phyloP scores from a whole-genome alignment of 2,329 filamentous ascomycete genomes.

The Huntiella abstrusa region DNA sequence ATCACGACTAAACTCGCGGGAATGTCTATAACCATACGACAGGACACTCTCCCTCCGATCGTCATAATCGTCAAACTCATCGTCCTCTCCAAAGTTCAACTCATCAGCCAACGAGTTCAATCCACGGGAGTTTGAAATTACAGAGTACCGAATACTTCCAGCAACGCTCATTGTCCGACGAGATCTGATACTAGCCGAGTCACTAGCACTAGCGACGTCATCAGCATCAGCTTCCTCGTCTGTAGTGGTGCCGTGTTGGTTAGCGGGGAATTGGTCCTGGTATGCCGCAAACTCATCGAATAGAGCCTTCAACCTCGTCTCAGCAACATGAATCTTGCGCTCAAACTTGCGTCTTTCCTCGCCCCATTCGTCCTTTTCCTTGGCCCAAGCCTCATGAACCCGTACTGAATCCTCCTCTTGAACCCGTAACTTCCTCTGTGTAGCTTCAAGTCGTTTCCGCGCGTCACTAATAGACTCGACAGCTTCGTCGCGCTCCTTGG shows the following conservation, averaged over 20 bases:
- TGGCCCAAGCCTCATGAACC: constrained; percentile 62
- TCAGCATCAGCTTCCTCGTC: constrained; percentile 38
- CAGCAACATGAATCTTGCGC: constrained; percentile 73
- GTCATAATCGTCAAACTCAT: constrained; percentile 46
- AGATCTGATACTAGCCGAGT: constrained; percentile 47
- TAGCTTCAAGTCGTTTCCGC: constrained; percentile 55
- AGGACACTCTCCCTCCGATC: constrained; percentile 40
- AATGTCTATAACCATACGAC: constrained; percentile 29
- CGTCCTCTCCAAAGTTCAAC: constrained; percentile 68
- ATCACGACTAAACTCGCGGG: constrained; percentile 37
- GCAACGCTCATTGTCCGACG: constrained; percentile 48
- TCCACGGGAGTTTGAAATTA: constrained; percentile 39
- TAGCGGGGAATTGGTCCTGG: constrained; percentile 30
- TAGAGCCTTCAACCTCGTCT: constrained; percentile 65
- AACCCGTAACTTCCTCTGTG: constrained; percentile 56
- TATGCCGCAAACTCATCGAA: constrained; percentile 69
- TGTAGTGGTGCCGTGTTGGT: constrained; percentile 19
- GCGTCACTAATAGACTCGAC: constrained; percentile 53
- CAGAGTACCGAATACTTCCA: constrained; percentile 55
- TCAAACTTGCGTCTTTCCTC: constrained; percentile 67
- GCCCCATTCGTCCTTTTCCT: constrained; percentile 71
- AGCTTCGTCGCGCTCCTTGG: constrained; percentile 70
- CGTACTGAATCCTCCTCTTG: constrained; percentile 72
- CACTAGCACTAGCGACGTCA: constrained; percentile 42
- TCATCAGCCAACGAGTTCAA: constrained; percentile 74